Conservation (phyloP, 2,329 filamentous ascomycete genomes). For the Stenocarpella maydis region DNA sequence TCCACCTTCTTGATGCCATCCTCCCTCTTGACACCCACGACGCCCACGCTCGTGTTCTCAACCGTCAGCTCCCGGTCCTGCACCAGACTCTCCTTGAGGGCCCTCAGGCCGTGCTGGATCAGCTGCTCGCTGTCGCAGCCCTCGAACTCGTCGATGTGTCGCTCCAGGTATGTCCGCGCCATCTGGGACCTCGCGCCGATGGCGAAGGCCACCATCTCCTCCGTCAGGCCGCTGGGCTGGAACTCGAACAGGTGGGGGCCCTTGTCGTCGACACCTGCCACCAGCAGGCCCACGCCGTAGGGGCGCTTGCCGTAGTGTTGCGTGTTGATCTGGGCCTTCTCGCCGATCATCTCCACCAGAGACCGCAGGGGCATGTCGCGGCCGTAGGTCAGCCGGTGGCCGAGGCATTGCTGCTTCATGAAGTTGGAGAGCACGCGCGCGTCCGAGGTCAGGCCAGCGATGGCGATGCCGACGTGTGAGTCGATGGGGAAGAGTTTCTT, state of each 20-base stretch:
- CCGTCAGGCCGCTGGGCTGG: constrained; percentile 93
- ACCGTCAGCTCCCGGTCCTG: constrained; percentile 98
- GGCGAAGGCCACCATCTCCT: constrained; percentile 96
- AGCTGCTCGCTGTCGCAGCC: constrained; percentile 82
- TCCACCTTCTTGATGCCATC: constrained; percentile 68
- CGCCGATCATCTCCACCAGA: constrained; percentile 90
- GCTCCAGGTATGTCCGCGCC: constrained; percentile 95
- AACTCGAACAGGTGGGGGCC: constrained; percentile 98
- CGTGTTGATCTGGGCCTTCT: constrained; percentile 97
- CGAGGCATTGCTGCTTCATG: constrained; percentile 99
- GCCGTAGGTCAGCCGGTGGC: constrained; percentile 94
- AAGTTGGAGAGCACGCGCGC: constrained; percentile 99
- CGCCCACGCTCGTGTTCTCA: constrained; percentile 92
- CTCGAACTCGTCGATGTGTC: constrained; percentile 85
- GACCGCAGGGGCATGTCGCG: constrained; percentile 90
- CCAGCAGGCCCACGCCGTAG: constrained; percentile 92
- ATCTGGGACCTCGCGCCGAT: constrained; percentile 97
- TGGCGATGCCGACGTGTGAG: constrained; percentile 92
- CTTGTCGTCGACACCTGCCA: constrained; percentile 91
- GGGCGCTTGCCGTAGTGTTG: constrained; percentile 97
- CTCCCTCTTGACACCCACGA: constrained; percentile 71
- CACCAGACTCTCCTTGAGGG: constrained; percentile 92
- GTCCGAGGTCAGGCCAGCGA: constrained; percentile 96
- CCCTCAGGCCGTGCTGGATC: constrained; percentile 87
- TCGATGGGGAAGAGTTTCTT: constrained; percentile 99